Base-by-base conservation (phyloP, 352 stramenopile genomes). In the Pelagophyceae sp. region DNA sequence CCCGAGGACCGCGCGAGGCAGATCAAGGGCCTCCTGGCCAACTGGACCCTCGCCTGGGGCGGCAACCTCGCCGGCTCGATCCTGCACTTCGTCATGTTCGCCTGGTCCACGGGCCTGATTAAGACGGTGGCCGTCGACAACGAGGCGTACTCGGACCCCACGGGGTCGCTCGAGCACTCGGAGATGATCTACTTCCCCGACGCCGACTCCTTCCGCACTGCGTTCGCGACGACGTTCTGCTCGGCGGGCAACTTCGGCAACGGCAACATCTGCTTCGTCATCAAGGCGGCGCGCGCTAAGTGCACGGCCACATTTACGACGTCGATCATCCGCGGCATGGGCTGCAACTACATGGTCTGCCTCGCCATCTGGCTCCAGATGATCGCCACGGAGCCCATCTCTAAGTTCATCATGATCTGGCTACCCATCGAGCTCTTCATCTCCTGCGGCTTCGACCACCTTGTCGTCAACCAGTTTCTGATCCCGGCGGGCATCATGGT, bases 291-390 rank as follows among this genome's bases (percentile, higher is more conserved):
- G 5, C 88, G 90, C 70, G 88, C 90, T 75, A 94, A 81, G 85
- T 92, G 82, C 80, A 91, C 89, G 79, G 89, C 89, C 88, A 93
- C 93, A 75, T 94, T 89, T 76, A 88, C 88, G 31, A 94, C 89
- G 79, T 94, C 88, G 78, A 93, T 92, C 77, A 87, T 89, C 84
- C 93, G 63, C 63, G 63, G 63, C 63, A 19, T 15, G 63, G 63
- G 63, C 63, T 72, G 63, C 63, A 72, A 72, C 35, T 72, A 32
- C 29, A 72, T 72, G 63, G 63, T 72, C 63, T 72, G 63, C 35
- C 35, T 72, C 31, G 63, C 63, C 2, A 72, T 72, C 35, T 72
- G 63, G 63, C 63, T 72, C 63, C 63, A 72, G 63, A 72, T 72
- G 63, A 72, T 72, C 35, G 63, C 63, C 11, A 72, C 63, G 63